phyloP scores from a whole-genome alignment of 257 asterid genomes.

The Fraxinus excelsior region DNA sequence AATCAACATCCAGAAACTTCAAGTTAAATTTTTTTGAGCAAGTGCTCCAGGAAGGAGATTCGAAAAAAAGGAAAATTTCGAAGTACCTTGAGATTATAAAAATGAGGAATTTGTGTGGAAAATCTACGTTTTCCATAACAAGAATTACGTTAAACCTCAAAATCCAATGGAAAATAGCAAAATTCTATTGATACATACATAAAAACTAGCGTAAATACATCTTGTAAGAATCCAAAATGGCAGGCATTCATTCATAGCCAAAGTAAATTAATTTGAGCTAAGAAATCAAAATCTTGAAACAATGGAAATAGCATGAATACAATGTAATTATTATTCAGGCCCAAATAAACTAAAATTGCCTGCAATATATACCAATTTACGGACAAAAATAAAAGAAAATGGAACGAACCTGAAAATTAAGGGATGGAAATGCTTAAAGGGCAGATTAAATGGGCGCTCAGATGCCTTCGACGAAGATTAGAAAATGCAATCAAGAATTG shows the following conservation, averaged over 20 bases:
- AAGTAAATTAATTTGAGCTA: conserved; percentile 15
- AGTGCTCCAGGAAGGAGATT: background rate
- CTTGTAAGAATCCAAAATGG: conserved; percentile 23
- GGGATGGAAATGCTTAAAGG: conserved; percentile 12
- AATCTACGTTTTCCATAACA: background rate
- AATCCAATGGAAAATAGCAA: conserved; percentile 11
- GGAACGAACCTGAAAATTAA: conserved; percentile 38
- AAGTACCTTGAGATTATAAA: background rate
- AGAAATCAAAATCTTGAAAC: conserved; percentile 8
- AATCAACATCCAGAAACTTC: background rate
- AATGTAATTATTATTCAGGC: conserved; percentile 1
- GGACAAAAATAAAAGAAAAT: background rate
- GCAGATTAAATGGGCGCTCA: conserved; percentile 29
- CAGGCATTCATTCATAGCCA: conserved; percentile 2
- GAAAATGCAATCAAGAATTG: conserved; percentile 8
- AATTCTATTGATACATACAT: conserved; percentile 17
- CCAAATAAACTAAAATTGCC: conserved; percentile 21
- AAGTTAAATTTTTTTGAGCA: background rate
- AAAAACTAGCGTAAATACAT: background rate
- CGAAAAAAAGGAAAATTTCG: background rate
- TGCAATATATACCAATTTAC: conserved; percentile 15
- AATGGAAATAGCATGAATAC: conserved; percentile 8
- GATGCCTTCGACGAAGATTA: conserved; percentile 16
- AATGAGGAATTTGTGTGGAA: background rate
- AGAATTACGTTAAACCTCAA: conserved; percentile 14